Evolutionary conservation across 768 basidiomycete genomes (phyloP).

Genomic region (Termitomyces sp.): DNA sequence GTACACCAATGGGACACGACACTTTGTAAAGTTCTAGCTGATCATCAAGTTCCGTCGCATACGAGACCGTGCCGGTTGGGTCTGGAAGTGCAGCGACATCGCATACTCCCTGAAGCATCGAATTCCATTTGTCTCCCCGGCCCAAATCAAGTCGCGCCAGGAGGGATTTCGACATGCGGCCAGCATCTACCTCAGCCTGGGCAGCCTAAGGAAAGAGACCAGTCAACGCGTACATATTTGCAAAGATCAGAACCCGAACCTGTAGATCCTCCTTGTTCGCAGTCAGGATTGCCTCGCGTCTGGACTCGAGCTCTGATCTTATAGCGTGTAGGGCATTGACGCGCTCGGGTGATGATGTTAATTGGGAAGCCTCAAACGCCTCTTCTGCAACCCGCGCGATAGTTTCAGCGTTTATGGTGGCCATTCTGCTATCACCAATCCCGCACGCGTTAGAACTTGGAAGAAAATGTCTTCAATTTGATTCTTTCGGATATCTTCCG

Average conservation of each 20-base stretch:
- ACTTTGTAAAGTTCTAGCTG: slow-evolving; percentile 87
- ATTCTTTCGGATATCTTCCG: slow-evolving; percentile 3
- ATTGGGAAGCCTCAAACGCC: slow-evolving; percentile 87
- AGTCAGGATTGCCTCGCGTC: slow-evolving; percentile 65
- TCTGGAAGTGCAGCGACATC: slow-evolving; percentile 86
- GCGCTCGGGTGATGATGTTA: slow-evolving; percentile 66
- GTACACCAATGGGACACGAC: slow-evolving; percentile 93
- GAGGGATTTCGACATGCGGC: slow-evolving; percentile 79
- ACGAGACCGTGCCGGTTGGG: slow-evolving; percentile 83
- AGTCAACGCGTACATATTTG: not conserved
- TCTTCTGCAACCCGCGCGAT: slow-evolving; percentile 79
- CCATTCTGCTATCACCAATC: slow-evolving; percentile 1
- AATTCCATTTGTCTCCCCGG: slow-evolving; percentile 86
- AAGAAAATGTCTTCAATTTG: not conserved
- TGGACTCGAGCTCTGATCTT: slow-evolving; percentile 56
- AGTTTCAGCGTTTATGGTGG: slow-evolving; percentile 33
- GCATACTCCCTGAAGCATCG: slow-evolving; percentile 86
- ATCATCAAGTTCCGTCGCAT: slow-evolving; percentile 88
- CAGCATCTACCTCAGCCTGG: slow-evolving; percentile 71
- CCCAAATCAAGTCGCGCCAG: slow-evolving; percentile 82
- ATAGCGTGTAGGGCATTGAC: slow-evolving; percentile 72
- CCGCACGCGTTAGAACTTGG: not conserved
- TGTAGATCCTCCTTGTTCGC: slow-evolving; percentile 83
- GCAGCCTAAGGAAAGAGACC: slow-evolving; percentile 53
- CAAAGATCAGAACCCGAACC: slow-evolving; percentile 37